These are phyloP conservation scores for Globisporangium viniferum DNA, from an alignment of 352 stramenopile genomes.

Conservation along the genomic window DNA sequence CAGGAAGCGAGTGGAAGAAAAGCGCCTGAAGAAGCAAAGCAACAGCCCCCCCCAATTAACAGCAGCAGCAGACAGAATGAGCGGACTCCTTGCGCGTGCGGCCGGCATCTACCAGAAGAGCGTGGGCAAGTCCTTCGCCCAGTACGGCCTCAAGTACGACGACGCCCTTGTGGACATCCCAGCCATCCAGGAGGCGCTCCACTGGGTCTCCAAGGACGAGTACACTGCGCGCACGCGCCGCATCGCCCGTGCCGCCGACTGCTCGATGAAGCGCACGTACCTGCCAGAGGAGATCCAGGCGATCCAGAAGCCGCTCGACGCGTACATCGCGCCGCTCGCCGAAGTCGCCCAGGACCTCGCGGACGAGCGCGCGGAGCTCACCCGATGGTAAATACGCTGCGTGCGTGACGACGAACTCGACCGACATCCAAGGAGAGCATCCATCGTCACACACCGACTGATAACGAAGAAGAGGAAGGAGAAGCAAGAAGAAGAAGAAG, in stretches of 20 bases:
- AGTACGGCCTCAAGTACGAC: slow-evolving; percentile 89
- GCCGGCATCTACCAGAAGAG: slow-evolving; percentile 82
- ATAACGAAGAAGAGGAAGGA: slow-evolving; percentile 6
- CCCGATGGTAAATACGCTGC: slow-evolving; percentile 64
- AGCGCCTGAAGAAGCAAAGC: slow-evolving; percentile 7
- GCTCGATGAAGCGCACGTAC: slow-evolving; percentile 82
- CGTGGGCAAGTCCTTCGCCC: slow-evolving; percentile 68
- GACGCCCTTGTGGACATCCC: slow-evolving; percentile 80
- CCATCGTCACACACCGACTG: not conserved
- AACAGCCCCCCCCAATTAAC: not conserved
- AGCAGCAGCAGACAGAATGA: slow-evolving; percentile 16
- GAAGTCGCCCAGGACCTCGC: slow-evolving; percentile 53
- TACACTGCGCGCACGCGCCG: slow-evolving; percentile 76
- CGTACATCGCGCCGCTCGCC: slow-evolving; percentile 66
- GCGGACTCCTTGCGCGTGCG: slow-evolving; percentile 56
- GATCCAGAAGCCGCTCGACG: slow-evolving; percentile 80
- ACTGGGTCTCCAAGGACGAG: slow-evolving; percentile 78
- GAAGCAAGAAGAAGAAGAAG: slow-evolving; percentile 8
- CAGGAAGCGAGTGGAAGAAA: slow-evolving; percentile 19
- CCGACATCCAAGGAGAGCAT: not conserved
- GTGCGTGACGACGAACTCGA: not conserved
- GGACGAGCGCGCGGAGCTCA: slow-evolving; percentile 74
- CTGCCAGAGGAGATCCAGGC: slow-evolving; percentile 84
- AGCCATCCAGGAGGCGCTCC: slow-evolving; percentile 73
- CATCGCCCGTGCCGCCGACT: slow-evolving; percentile 79